Conservation (phyloP, 202 grass and related monocot genomes). For the Schoenoplectus tabernaemontani region DNA sequence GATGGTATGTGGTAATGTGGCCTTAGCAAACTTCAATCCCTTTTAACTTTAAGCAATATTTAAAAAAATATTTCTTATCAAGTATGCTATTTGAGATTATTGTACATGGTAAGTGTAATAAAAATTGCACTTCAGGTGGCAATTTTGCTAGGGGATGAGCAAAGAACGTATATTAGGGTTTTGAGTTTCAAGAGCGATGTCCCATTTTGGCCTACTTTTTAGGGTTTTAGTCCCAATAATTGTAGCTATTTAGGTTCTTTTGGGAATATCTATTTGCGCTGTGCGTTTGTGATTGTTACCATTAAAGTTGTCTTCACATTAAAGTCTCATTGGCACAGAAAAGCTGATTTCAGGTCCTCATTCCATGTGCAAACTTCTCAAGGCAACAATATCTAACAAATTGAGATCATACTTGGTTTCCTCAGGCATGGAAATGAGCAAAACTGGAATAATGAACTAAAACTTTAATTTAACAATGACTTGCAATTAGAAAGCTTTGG, state of each 20-base stretch:
- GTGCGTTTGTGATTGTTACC: neutral
- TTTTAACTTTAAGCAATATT: neutral
- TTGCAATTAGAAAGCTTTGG: neutral
- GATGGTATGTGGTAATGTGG: constrained; percentile 47
- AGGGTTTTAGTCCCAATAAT: neutral
- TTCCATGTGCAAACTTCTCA: neutral
- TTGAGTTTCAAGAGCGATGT: too few species aligned
- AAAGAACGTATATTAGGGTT: too few species aligned
- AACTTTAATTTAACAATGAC: neutral
- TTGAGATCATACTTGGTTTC: neutral
- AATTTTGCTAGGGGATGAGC: neutral
- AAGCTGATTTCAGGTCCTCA: neutral
- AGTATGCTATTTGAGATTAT: neutral
- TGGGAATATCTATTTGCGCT: neutral
- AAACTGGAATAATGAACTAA: neutral
- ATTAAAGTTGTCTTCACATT: neutral
- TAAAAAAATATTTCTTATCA: too few species aligned
- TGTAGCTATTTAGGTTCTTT: neutral
- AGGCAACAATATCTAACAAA: neutral
- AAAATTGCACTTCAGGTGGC: neutral
- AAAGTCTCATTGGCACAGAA: neutral
- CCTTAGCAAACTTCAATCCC: neutral
- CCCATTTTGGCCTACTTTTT: neutral
- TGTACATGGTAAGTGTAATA: neutral
- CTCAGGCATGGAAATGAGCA: neutral